Conservation (phyloP, 257 asterid species). For the Solanum rostratum region DNA sequence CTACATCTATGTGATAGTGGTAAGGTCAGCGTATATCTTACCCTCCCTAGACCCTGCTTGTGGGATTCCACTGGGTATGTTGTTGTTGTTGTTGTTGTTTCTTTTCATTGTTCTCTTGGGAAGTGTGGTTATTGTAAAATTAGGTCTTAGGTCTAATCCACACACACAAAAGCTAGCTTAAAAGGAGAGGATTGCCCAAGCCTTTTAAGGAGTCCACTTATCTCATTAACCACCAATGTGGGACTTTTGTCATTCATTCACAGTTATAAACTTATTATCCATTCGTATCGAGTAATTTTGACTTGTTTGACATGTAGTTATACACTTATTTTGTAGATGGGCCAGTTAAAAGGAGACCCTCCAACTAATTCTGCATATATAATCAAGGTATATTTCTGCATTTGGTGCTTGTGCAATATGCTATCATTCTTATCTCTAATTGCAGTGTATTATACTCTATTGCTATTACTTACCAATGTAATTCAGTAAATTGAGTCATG, state of each 20-base stretch:
- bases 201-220: too few species aligned
- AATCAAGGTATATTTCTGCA: constrained; percentile 51
- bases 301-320: constrained; percentile 80
- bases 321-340: constrained; percentile 73
- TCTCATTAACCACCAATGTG: too few species aligned
- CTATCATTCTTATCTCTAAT: neutral
- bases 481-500: neutral
- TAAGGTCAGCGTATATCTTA: too few species aligned
- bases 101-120: neutral
- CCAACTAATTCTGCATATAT: constrained; percentile 45
- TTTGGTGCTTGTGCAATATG: neutral
- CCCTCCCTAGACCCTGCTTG: too few species aligned
- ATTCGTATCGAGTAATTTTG: constrained; percentile 36
- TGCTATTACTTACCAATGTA: neutral
- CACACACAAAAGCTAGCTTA: too few species aligned
- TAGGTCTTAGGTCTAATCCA: too few species aligned
- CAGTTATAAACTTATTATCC: neutral
- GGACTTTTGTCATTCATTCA: too few species aligned
- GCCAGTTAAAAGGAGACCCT: constrained; percentile 38
- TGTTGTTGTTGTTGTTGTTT: too few species aligned
- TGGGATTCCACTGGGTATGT: too few species aligned
- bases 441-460: neutral
- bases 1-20: too few species aligned
- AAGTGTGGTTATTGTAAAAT: neutral
- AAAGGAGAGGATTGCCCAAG: too few species aligned